Evolutionary conservation across 2,329 filamentous ascomycete genomes (phyloP).

Genomic region (Cordyceps tenuipes): DNA sequence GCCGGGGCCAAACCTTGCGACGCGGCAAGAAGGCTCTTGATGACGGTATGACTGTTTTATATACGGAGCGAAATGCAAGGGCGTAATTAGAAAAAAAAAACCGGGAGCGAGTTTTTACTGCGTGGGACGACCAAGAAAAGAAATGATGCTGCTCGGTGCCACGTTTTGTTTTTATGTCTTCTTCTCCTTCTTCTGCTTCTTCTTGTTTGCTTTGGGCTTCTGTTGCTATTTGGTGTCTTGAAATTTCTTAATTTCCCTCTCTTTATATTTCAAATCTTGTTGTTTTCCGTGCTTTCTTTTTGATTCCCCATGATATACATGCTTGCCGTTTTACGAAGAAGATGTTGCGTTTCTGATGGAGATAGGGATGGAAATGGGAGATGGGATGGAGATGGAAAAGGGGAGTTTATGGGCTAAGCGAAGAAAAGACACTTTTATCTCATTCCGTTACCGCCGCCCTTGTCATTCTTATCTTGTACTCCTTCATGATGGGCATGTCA

Average conservation of each 20-base stretch:
- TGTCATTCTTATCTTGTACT: no score
- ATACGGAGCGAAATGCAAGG: not conserved
- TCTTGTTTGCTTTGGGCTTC: not conserved
- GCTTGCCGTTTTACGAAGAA: no score
- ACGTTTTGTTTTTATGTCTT: not conserved
- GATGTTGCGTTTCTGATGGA: no score
- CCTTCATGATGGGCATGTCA: no score
- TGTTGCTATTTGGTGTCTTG: not conserved
- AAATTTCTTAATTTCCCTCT: not conserved
- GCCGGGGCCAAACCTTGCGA: conserved; percentile 4
- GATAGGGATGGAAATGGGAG: no score
- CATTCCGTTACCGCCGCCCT: no score
- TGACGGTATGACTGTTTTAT: conserved; percentile 1
- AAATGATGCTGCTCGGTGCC: not conserved
- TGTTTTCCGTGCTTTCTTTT: not conserved
- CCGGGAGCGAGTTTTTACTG: not conserved
- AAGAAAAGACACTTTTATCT: no score
- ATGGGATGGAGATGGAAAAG: no score
- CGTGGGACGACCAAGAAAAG: not conserved
- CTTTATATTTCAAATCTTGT: conserved; percentile 2
- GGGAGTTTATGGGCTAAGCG: no score
- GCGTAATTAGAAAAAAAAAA: not conserved
- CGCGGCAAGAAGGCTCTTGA: not conserved
- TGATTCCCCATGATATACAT: conserved; percentile 1
- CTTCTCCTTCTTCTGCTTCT: not conserved